Conservation (phyloP, 2,329 filamentous ascomycete genomes). For the Fusarium pseudonygamai region DNA sequence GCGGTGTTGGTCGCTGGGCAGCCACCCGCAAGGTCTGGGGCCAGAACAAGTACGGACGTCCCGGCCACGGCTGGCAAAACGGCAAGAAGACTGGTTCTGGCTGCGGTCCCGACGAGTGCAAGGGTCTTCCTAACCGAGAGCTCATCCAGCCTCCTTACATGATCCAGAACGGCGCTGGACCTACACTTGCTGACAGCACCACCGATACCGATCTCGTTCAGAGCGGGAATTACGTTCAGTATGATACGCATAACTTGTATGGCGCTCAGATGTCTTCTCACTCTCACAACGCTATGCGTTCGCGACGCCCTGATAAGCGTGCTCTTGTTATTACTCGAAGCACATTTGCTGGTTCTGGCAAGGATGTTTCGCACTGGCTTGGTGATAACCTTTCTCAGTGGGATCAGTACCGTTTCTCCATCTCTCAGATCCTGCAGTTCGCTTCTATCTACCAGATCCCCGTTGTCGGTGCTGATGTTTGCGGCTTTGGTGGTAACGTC, state of each 20-base stretch:
- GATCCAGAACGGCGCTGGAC: slow-evolving; percentile 41
- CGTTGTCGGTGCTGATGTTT: slow-evolving; percentile 78
- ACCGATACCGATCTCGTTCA: slow-evolving; percentile 40
- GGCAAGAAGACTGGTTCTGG: slow-evolving; percentile 37
- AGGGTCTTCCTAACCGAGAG: slow-evolving; percentile 37
- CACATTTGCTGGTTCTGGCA: slow-evolving; percentile 78
- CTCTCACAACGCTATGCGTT: slow-evolving; percentile 72
- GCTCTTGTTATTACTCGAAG: slow-evolving; percentile 80
- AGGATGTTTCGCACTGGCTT: slow-evolving; percentile 69
- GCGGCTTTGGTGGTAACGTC: slow-evolving; percentile 74
- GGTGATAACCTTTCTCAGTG: slow-evolving; percentile 59
- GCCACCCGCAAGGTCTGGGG: slow-evolving; percentile 22
- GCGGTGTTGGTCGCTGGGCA: slow-evolving; percentile 24
- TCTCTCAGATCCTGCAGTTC: slow-evolving; percentile 68
- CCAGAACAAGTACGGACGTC: slow-evolving; percentile 15
- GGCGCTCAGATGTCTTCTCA: slow-evolving; percentile 78
- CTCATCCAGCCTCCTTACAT: slow-evolving; percentile 39
- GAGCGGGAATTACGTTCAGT: slow-evolving; percentile 31
- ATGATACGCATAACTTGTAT: slow-evolving; percentile 80
- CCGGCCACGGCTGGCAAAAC: slow-evolving; percentile 27
- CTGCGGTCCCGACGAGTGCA: slow-evolving; percentile 34
- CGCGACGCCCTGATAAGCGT: slow-evolving; percentile 69
- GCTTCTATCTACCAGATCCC: slow-evolving; percentile 73
- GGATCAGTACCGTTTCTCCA: slow-evolving; percentile 67
- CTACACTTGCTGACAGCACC: slow-evolving; percentile 37